A percentile compares a stretch with the other conserved stretches of the same genome.
phyloP scores from a whole-genome alignment of 2,329 filamentous ascomycete genomes.

The Onygenales sp. region DNA sequence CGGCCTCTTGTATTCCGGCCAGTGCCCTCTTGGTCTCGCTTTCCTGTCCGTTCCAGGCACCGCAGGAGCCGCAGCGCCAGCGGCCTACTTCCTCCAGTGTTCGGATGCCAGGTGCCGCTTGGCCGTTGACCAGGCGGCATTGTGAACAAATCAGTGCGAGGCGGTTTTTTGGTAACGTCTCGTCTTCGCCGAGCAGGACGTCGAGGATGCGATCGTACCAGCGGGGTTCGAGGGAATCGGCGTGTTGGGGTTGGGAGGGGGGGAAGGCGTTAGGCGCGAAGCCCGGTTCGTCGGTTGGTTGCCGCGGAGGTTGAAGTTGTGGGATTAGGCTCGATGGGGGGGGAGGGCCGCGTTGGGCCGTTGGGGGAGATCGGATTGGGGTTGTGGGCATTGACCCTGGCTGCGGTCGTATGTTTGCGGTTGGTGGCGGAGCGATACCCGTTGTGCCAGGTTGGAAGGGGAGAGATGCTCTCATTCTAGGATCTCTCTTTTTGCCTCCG shows the following conservation, averaged over 20 bases:
- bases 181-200: constrained; percentile 86
- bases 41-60: constrained; percentile 69
- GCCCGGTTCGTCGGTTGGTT: constrained; percentile 27
- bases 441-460: constrained; percentile 34
- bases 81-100: constrained; percentile 67
- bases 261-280: constrained; percentile 42
- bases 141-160: constrained; percentile 73
- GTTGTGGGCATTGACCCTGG: constrained; percentile 8
- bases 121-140: constrained; percentile 87
- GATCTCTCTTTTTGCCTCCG: constrained; percentile 16
- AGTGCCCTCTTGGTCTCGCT: constrained; percentile 42
- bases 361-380: constrained; percentile 21
- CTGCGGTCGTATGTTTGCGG: constrained; percentile 48
- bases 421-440: constrained; percentile 50
- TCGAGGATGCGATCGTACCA: constrained; percentile 97
- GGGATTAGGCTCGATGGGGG: constrained; percentile 6
- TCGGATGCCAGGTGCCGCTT: constrained; percentile 79
- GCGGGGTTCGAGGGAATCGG: constrained; percentile 39
- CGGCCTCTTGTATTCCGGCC: background rate
- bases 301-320: constrained; percentile 11
- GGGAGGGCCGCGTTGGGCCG: constrained; percentile 10
- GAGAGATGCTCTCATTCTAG: constrained; percentile 15
- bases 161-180: constrained; percentile 83
- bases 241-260: constrained; percentile 20
- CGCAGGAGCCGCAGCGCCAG: constrained; percentile 86